Percentiles rank a stretch among this genome's conserved stretches.
Evolutionary conservation across 768 basidiomycete genomes (phyloP).

Genomic region (Lanmaoa pseudosensibilis): DNA sequence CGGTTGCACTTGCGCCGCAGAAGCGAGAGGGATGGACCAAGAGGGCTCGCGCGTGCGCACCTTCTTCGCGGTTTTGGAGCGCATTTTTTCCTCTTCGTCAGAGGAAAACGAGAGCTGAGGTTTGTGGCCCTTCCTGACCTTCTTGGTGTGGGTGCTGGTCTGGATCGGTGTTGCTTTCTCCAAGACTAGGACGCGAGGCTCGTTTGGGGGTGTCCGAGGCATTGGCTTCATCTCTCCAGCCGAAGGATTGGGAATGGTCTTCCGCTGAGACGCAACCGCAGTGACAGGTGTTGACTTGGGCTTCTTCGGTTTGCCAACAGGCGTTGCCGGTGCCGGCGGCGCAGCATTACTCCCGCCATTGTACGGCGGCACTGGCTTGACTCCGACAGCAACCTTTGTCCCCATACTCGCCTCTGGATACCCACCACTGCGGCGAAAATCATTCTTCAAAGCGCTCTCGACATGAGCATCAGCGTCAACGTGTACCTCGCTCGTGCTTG

Average conservation of each 20-base stretch:
- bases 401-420: slow-evolving; percentile 15
- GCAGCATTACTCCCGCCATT: slow-evolving; percentile 24
- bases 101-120: slow-evolving; percentile 57
- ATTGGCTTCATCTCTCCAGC: slow-evolving; percentile 7
- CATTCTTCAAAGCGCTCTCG: slow-evolving; percentile 12
- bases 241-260: neutral
- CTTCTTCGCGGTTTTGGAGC: slow-evolving; percentile 63
- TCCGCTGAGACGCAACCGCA: slow-evolving; percentile 4
- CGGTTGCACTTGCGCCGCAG: slow-evolving; percentile 20
- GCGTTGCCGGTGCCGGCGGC: slow-evolving; percentile 5
- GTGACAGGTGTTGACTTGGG: slow-evolving; percentile 1
- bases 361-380: slow-evolving; percentile 57
- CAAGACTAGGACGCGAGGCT: slow-evolving; percentile 1
- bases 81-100: slow-evolving; percentile 74
- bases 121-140: slow-evolving; percentile 35
- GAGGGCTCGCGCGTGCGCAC: slow-evolving; percentile 41
- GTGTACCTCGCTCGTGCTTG: slow-evolving; percentile 20
- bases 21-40: slow-evolving; percentile 31
- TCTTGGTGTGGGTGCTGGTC: slow-evolving; percentile 15
- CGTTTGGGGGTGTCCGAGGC: slow-evolving; percentile 30
- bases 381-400: slow-evolving; percentile 23
- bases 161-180: slow-evolving; percentile 24
- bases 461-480: slow-evolving; percentile 6
- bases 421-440: slow-evolving; percentile 16
- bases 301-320: slow-evolving; percentile 20